Evolutionary conservation across 208 protist species (phyloP).

Genomic region (Vickermania ingenoplastis): DNA sequence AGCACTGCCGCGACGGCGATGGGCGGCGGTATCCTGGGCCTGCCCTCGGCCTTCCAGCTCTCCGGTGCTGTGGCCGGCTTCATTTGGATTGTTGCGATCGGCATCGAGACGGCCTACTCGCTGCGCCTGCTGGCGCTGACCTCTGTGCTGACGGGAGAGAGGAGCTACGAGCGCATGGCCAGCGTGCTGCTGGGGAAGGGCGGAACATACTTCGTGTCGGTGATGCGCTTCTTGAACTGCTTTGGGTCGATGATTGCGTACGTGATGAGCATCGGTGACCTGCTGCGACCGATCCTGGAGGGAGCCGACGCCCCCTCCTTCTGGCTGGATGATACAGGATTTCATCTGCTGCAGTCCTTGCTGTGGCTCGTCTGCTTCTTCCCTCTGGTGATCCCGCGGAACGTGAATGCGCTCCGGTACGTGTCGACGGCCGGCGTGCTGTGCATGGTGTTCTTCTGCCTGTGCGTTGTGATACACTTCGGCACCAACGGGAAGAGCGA

Average conservation of each 20-base stretch:
- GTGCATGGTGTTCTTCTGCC: constrained; percentile 16
- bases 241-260: neutral
- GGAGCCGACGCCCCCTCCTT: neutral
- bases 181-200: neutral
- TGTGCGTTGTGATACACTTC: constrained; percentile 5
- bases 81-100: neutral
- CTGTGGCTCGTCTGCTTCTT: constrained; percentile 29
- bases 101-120: neutral
- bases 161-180: constrained; percentile 3
- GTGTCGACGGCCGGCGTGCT: constrained; percentile 16
- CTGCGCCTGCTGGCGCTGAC: neutral
- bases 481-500: constrained; percentile 4
- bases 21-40: constrained; percentile 12
- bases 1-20: constrained; percentile 8
- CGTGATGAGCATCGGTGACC: neutral
- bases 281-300: neutral
- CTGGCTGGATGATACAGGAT: constrained; percentile 2
- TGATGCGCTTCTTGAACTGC: constrained; percentile 1
- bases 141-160: neutral
- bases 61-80: neutral
- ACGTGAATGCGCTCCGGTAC: constrained; percentile 32
- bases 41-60: constrained; percentile 11
- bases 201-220: neutral
- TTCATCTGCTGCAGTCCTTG: constrained; percentile 13
- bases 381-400: constrained; percentile 18